phyloP scores from a whole-genome alignment of 2,329 filamentous ascomycete species.

The Lachnellula arida region DNA sequence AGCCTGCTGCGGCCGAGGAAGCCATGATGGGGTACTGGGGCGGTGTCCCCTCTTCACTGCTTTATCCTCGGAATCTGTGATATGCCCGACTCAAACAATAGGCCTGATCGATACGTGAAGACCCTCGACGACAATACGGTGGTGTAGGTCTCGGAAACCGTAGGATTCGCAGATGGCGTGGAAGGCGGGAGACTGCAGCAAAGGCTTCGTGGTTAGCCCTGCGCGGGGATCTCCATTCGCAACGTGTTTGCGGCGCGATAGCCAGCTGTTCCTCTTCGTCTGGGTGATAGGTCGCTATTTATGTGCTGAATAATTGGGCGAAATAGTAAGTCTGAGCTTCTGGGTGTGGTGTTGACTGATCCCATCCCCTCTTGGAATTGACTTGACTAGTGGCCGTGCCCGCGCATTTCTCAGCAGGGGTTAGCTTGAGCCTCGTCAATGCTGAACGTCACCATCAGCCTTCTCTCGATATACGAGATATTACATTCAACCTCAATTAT shows the following conservation, averaged over 20 bases:
- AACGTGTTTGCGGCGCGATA: conserved; percentile 15
- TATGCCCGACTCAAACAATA: not conserved
- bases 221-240: conserved; percentile 26
- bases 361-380: conserved; percentile 4
- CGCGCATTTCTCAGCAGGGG: conserved; percentile 8
- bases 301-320: conserved; percentile 5
- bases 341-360: conserved; percentile 7
- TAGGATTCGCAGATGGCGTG: not conserved
- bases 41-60: not conserved
- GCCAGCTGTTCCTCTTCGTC: conserved; percentile 15
- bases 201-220: conserved; percentile 23
- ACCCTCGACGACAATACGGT: not conserved
- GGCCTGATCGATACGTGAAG: not conserved
- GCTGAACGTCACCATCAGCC: conserved; percentile 18
- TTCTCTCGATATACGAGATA: conserved; percentile 6
- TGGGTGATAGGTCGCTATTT: conserved; percentile 6
- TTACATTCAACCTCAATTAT: conserved; percentile 14
- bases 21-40: conserved; percentile 22
- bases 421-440: conserved; percentile 14
- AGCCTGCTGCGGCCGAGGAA: conserved; percentile 42
- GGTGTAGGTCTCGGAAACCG: not conserved
- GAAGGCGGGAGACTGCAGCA: conserved; percentile 9
- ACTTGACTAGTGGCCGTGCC: conserved; percentile 8
- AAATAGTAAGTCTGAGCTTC: not conserved
- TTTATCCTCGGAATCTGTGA: not conserved